phyloP scores from a whole-genome alignment of 768 basidiomycete genomes.

The Termitomyces sp. region DNA sequence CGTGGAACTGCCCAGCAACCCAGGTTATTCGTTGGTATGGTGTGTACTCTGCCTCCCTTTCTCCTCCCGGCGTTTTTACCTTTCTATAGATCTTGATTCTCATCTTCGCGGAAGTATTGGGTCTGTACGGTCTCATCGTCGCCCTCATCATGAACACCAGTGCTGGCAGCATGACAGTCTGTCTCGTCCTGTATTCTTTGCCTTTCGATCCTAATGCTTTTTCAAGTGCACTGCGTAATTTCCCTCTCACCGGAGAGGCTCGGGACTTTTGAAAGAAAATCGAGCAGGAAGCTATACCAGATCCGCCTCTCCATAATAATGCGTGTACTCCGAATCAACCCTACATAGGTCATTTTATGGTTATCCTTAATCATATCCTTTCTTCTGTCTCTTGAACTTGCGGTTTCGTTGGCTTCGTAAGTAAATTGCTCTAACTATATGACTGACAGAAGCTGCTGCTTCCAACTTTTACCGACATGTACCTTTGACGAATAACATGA shows the following conservation, averaged over 20 bases:
- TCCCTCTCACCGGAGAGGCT: neutral
- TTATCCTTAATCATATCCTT: constrained; percentile 12
- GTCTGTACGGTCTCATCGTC: constrained; percentile 69
- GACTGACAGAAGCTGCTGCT: neutral
- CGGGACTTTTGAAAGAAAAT: neutral
- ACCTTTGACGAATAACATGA: no score
- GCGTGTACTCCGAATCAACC: constrained; percentile 10
- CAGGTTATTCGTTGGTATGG: constrained; percentile 92
- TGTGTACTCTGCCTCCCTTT: constrained; percentile 25
- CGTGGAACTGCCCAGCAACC: constrained; percentile 97
- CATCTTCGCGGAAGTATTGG: constrained; percentile 86
- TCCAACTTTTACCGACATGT: no score
- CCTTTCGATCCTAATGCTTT: neutral
- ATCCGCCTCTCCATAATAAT: constrained; percentile 9
- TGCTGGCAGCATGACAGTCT: constrained; percentile 26
- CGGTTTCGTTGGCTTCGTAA: neutral
- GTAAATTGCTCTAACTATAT: neutral
- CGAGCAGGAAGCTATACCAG: constrained; percentile 13
- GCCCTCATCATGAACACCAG: constrained; percentile 94
- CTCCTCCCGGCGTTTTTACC: neutral
- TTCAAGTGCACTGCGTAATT: constrained; percentile 7
- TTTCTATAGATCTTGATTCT: constrained; percentile 82
- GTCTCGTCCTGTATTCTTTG: neutral
- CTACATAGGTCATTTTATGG: constrained; percentile 10
- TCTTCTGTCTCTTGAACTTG: constrained; percentile 2